These are phyloP conservation scores for Phalaenopsis hybrid DNA, from an alignment of 116 monocot genomes.

Conservation along the genomic window DNA sequence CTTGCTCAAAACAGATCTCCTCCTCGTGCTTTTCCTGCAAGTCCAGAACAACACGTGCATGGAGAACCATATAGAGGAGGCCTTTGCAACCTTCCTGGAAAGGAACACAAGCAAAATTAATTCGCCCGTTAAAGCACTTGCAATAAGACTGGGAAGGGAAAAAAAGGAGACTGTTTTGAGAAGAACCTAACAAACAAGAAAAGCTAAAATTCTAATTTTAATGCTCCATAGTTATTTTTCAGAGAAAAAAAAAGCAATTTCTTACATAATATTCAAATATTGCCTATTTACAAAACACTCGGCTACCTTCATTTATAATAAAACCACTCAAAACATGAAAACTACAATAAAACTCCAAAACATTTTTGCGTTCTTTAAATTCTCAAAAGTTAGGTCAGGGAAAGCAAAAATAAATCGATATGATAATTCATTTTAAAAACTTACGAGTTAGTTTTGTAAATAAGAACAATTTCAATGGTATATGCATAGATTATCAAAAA, in stretches of 20 bases:
- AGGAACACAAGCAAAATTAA: constrained; percentile 4
- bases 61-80: constrained; percentile 88
- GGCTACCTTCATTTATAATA: too few relatives aligned
- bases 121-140: neutral
- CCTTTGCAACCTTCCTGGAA: constrained; percentile 97
- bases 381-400: too few relatives aligned
- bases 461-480: too few relatives aligned
- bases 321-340: too few relatives aligned
- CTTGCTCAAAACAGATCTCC: constrained; percentile 88
- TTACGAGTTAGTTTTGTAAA: too few relatives aligned
- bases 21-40: constrained; percentile 63
- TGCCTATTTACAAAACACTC: too few relatives aligned
- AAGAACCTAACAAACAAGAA: neutral
- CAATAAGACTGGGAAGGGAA: neutral
- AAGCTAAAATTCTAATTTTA: neutral
- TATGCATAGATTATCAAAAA: too few relatives aligned
- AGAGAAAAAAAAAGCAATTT: neutral
- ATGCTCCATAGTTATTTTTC: neutral
- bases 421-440: too few relatives aligned
- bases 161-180: neutral
- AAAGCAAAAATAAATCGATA: too few relatives aligned
- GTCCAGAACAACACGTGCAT: constrained; percentile 89
- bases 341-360: too few relatives aligned
- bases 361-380: too few relatives aligned
- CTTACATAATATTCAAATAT: too few relatives aligned